Evolutionary conservation across 192 early-diverging fungal species (phyloP).

Genomic region (Gryganskiella cystojenkinii): DNA sequence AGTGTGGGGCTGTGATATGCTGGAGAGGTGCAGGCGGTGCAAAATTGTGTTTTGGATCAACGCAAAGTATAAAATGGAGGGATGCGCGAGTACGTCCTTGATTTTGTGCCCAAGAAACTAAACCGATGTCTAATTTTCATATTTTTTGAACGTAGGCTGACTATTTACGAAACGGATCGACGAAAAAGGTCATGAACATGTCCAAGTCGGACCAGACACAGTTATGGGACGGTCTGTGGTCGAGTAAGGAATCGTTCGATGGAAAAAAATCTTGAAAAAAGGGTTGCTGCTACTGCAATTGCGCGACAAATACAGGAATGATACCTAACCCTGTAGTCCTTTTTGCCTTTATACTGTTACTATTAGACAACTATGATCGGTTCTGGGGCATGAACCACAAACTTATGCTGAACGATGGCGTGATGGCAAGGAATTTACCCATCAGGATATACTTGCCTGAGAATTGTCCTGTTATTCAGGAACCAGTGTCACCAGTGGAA

Average conservation of each 20-base stretch:
- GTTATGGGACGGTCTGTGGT: constrained; percentile 77
- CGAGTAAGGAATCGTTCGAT: constrained; percentile 58
- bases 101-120: too few species aligned
- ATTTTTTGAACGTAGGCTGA: constrained; percentile 81
- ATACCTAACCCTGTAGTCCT: not conserved
- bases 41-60: too few species aligned
- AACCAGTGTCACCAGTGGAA: constrained; percentile 61
- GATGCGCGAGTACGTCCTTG: too few species aligned
- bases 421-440: constrained; percentile 63
- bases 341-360: too few species aligned
- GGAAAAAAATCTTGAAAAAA: constrained; percentile 54
- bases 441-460: constrained; percentile 69
- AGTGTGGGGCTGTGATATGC: too few species aligned
- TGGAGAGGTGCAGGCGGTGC: too few species aligned
- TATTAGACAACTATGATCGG: constrained; percentile 61
- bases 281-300: constrained; percentile 42
- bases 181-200: constrained; percentile 88
- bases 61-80: too few species aligned
- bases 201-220: constrained; percentile 85
- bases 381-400: constrained; percentile 76
- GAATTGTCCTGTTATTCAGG: constrained; percentile 70
- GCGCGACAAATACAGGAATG: not conserved
- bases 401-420: constrained; percentile 58
- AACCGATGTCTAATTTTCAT: too few species aligned
- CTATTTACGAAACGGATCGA: constrained; percentile 83